Base-by-base conservation (phyloP, 108 stramenopile species). In the Cyclostephanos tholiformis region DNA sequence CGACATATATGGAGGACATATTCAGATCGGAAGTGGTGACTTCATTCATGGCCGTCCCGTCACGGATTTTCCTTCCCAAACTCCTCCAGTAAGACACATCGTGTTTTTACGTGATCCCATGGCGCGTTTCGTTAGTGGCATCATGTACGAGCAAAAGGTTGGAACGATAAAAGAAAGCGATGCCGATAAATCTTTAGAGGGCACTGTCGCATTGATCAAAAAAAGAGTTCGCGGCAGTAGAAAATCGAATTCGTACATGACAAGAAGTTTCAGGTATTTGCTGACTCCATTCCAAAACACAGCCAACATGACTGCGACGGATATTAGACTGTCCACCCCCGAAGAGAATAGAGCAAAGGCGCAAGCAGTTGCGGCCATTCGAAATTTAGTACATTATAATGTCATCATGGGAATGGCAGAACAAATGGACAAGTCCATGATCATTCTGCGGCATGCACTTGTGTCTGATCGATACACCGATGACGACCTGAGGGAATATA, bases 371-470 rank as follows among this genome's bases (percentile, higher is more conserved):
- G 29, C 70, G 25, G 67, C 58, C 8, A 69, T 80, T 25, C 29
- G 67, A 9, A 88, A 88, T 71, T 62, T 88, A 66, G 17, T 84
- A 17, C 50, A 82, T 25, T 82, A 88, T 48, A 80, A 78, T 57
- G 81, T 78, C 26, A 75, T 86, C 13, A 55, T 88, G 48, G 85
- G 87, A 2, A 69, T 83, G 67, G 77, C 84, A 22, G 87, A 88
- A 71, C 63, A 60, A 9, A 86, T 88, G 85, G 30, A 36, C 16
- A 65, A 82, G 50, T 82, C 83, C 16, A 75, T 88, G 75, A 63
- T 79, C 22, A 51, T 88, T 17, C 32, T 88, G 26, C 72, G 75
- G 49, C 69, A 76, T 61, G 63, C 75, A 0, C 53, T 88, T 19
- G 79, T 76, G 49, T n/a, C 52, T 44, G 27, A 70, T 48, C 56